These are phyloP conservation scores for Claviceps digitariae DNA, from an alignment of 2,329 filamentous ascomycete genomes.

Conservation along the genomic window DNA sequence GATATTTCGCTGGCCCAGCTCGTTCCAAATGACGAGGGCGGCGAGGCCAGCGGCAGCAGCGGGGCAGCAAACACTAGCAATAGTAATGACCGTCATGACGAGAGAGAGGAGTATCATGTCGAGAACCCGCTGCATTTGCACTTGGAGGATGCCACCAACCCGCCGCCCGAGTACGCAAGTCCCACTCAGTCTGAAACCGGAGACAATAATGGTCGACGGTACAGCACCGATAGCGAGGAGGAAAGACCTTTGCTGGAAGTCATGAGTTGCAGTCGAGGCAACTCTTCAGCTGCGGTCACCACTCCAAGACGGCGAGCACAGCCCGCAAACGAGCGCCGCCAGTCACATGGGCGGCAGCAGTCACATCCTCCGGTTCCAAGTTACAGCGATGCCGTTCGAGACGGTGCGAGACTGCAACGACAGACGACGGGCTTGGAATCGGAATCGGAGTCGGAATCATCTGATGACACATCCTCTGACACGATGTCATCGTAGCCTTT, in stretches of 20 bases:
- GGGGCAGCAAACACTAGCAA: conserved; percentile 1
- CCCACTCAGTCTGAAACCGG: conserved; percentile 46
- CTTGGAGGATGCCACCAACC: conserved; percentile 43
- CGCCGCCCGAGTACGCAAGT: conserved; percentile 60
- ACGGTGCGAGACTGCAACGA: conserved; percentile 25
- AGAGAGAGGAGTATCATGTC: conserved; percentile 16
- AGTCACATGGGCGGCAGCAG: conserved; percentile 5
- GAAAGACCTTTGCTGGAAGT: conserved; percentile 40
- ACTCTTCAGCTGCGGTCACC: conserved; percentile 29
- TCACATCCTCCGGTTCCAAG: conserved; percentile 59
- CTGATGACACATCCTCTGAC: neutral
- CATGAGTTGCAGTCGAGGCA: conserved; percentile 36
- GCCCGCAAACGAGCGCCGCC: neutral
- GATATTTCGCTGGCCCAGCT: conserved; percentile 90
- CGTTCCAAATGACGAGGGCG: conserved; percentile 55
- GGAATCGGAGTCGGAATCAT: neutral
- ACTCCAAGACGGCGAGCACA: conserved; percentile 10
- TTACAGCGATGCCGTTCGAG: conserved; percentile 61
- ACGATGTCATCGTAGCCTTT: too few species aligned
- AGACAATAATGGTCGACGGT: conserved; percentile 35
- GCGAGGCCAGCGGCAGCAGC: conserved; percentile 36
- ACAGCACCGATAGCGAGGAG: conserved; percentile 46
- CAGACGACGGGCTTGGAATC: conserved; percentile 12
- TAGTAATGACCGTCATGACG: conserved; percentile 7
- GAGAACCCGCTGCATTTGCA: conserved; percentile 25